Percentiles rank a stretch among this genome's conserved stretches.
Evolutionary conservation across 2,329 filamentous ascomycete genomes (phyloP).

Genomic region (Aspergillus brasiliensis): DNA sequence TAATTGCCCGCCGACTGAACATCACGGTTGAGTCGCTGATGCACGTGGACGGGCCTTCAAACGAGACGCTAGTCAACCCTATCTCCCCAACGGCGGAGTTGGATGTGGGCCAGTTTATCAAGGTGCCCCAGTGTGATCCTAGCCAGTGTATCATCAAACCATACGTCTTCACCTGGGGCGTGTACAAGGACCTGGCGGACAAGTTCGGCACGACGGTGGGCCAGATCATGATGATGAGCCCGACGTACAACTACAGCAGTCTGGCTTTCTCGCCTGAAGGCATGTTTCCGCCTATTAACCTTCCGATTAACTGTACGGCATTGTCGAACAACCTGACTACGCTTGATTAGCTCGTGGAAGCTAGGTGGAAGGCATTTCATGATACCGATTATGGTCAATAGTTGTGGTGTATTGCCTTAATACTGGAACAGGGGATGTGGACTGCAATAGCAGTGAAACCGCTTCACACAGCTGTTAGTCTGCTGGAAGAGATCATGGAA

Average conservation of each 20-base stretch:
- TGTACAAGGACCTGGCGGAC: slow-evolving; percentile 23
- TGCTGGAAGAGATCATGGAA: too few relatives aligned
- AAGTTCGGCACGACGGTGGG: slow-evolving; percentile 20
- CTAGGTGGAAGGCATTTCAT: too few relatives aligned
- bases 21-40: slow-evolving; percentile 17
- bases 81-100: background rate
- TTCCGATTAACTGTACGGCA: background rate
- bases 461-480: too few relatives aligned
- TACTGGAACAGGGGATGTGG: too few relatives aligned
- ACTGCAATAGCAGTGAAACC: too few relatives aligned
- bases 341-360: background rate
- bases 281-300: background rate
- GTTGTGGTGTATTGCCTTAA: too few relatives aligned
- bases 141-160: slow-evolving; percentile 18
- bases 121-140: slow-evolving; percentile 16
- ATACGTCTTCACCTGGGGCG: slow-evolving; percentile 16
- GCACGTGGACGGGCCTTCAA: background rate
- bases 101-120: slow-evolving; percentile 14
- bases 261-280: background rate
- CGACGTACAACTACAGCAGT: slow-evolving; percentile 20
- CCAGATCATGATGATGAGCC: slow-evolving; percentile 22
- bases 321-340: background rate
- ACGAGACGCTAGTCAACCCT: background rate
- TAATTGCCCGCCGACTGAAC: slow-evolving; percentile 17
- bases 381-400: too few relatives aligned